Percentiles rank a stretch among this genome's conserved stretches.
Evolutionary conservation across 2,329 filamentous ascomycete genomes (phyloP).

Genomic region (Paramyrothecium roridum): DNA sequence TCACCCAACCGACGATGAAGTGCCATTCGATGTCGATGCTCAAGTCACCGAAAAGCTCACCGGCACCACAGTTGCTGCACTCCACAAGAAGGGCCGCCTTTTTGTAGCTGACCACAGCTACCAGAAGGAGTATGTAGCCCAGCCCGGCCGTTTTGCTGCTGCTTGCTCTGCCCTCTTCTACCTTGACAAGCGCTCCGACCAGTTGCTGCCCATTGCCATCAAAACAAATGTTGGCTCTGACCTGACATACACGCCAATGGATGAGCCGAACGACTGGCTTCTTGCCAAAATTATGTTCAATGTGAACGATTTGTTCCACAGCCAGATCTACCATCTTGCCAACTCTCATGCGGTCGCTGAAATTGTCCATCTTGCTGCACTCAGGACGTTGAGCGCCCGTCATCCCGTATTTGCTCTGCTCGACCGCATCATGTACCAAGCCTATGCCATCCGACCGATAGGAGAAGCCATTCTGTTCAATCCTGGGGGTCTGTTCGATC

Average conservation of each 20-base stretch:
- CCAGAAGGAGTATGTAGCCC: neutral
- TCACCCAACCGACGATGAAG: constrained; percentile 18
- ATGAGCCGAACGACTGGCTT: constrained; percentile 42
- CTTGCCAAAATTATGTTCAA: constrained; percentile 49
- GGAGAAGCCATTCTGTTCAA: constrained; percentile 19
- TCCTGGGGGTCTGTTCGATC: constrained; percentile 13
- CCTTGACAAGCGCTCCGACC: constrained; percentile 31
- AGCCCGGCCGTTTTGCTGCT: constrained; percentile 28
- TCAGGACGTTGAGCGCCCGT: constrained; percentile 39
- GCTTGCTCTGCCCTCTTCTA: constrained; percentile 45
- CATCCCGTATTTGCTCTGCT: constrained; percentile 41
- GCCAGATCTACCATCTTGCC: constrained; percentile 39
- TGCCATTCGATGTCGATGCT: constrained; percentile 34
- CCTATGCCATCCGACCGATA: constrained; percentile 11
- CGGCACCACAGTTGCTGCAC: constrained; percentile 22
- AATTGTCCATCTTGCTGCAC: constrained; percentile 39
- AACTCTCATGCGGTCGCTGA: constrained; percentile 40
- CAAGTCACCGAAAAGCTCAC: constrained; percentile 23
- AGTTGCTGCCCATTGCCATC: constrained; percentile 47
- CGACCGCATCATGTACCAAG: constrained; percentile 24
- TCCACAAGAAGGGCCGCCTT: constrained; percentile 33
- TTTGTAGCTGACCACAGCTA: constrained; percentile 34
- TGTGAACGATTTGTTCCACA: constrained; percentile 42
- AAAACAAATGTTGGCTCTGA: constrained; percentile 35
- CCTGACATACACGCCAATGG: constrained; percentile 41